Percentiles rank a stretch among this genome's conserved stretches.
Evolutionary conservation across 2,329 filamentous ascomycete genomes (phyloP).

Genomic region (Aplosporella prunicola): DNA sequence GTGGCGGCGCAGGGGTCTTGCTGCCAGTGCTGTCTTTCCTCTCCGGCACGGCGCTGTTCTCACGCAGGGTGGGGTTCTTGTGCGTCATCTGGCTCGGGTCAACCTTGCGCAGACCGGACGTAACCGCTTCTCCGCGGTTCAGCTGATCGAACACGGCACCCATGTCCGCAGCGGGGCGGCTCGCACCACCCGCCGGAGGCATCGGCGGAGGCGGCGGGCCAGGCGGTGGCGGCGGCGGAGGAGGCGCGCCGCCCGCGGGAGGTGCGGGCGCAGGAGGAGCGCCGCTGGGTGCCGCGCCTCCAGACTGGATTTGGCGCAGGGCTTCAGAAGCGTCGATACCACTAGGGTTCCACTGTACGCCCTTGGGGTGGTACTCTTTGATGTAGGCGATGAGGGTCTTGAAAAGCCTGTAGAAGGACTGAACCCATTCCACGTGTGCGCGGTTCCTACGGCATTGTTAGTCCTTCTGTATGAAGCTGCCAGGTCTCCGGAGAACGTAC

Average conservation of each 20-base stretch:
- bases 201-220: constrained; percentile 53
- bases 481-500: constrained; percentile 33
- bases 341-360: constrained; percentile 80
- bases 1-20: constrained; percentile 80
- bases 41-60: constrained; percentile 58
- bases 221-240: constrained; percentile 59
- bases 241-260: constrained; percentile 45
- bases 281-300: constrained; percentile 23
- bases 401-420: constrained; percentile 87
- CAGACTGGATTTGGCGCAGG: constrained; percentile 48
- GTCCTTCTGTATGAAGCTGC: background rate
- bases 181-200: constrained; percentile 39
- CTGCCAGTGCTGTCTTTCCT: constrained; percentile 45
- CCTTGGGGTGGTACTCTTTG: constrained; percentile 69
- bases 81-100: constrained; percentile 96
- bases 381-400: constrained; percentile 74
- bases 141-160: constrained; percentile 85
- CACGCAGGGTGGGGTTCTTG: constrained; percentile 84
- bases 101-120: constrained; percentile 81
- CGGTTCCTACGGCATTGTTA: constrained; percentile 1
- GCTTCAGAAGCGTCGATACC: constrained; percentile 62
- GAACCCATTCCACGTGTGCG: constrained; percentile 75
- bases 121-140: constrained; percentile 83
- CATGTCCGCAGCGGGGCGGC: constrained; percentile 49
- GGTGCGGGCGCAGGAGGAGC: constrained; percentile 40